Base-by-base conservation (phyloP, 257 asterid species). In the Forsythia suspensa region DNA sequence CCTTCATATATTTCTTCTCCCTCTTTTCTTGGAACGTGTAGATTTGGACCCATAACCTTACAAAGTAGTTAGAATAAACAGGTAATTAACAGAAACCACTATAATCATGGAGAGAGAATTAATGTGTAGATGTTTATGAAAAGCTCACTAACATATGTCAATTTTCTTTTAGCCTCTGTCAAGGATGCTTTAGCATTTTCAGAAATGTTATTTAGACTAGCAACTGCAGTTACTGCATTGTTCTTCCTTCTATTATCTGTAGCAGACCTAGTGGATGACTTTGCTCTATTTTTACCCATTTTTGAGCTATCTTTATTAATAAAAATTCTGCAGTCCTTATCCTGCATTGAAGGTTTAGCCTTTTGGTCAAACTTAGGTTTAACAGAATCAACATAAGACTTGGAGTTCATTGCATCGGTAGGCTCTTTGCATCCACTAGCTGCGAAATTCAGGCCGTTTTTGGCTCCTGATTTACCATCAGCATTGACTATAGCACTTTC, bases 111-210 rank as follows among this genome's bases (percentile, higher is more conserved):
- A 21, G 41, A 36, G 67, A 63, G 36, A 57, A 70, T 20, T 46
- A 42, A 69, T 65, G 29, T 38, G 71, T 12, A 78, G 59, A 80
- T 39, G 52, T 71, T 24, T 72, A n/a, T 41, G 76, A 71, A 80
- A 82, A 72, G 86, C 87, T 77, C 76, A 83, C 86, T 85, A 21
- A 86, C 91, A 84, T 83, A 76, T 59, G 52, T 80, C 79, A 74
- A 76, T 76, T 83, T 87, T 79, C 83, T 87, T 67, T 43, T 77
- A 75, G 88, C 73, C 71, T 69, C 82, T 77, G 8, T 67, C n/a
- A 36, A 20, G 2, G 80, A 41, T 52, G 73, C 77, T 66, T 77
- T 70, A 69, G 72, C 80, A 77, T 74, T 76, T 82, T 75, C 57
- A 1, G 85, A 72, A 51, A 73, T 57, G 71, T 79, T 52, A 72